Base-by-base conservation (phyloP, 2,329 filamentous ascomycete genomes). In the Fusarium siculi region DNA sequence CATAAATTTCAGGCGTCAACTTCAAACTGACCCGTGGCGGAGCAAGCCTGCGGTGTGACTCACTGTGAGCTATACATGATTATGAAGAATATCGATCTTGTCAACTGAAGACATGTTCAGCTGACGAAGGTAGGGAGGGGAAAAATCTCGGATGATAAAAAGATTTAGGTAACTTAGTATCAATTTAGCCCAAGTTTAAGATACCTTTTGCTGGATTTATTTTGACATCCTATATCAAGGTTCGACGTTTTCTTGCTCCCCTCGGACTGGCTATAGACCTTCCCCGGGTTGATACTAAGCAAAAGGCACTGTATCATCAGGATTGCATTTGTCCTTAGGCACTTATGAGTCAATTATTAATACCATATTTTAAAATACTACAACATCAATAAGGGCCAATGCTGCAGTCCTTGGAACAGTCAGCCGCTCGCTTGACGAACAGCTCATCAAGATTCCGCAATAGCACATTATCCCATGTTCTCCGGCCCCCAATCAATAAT, bases 401-500 rank as follows among this genome's bases (percentile, higher is more conserved):
- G 14, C 19, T 28, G 15, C 15, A 56, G 21, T n/a, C 23, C 40
- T 28, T n/a, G 23, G 23, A 49, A 23, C 15, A 36, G 40, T 50
- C 16, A 21, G 23, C 34, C 14, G 40, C 25, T 28, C 19, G 18
- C 54, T 28, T 47, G 42, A 19, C 54, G 32, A 49, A 47, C 11
- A 25, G 15, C 42, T 36, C n/a, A 47, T 28, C 8, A 19, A 16
- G 23, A 49, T 23, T 49, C 19, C 16, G 23, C 32, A 23, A 40
- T 23, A 60, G 23, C 18, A 21, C 25, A 34, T 40, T 30, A 60
- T 12, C 53, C 57, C 30, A 64, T 60, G 19, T 47, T 63, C 9
- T 85, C 84, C 11, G 83, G 80, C 2, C 83, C 85, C 85, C 85
- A 87, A 59, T 87, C 84, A 23, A 87, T 80, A 7, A 76, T 56